phyloP scores from a whole-genome alignment of 1,284 basidiomycete species.

The Boletus sp. region DNA sequence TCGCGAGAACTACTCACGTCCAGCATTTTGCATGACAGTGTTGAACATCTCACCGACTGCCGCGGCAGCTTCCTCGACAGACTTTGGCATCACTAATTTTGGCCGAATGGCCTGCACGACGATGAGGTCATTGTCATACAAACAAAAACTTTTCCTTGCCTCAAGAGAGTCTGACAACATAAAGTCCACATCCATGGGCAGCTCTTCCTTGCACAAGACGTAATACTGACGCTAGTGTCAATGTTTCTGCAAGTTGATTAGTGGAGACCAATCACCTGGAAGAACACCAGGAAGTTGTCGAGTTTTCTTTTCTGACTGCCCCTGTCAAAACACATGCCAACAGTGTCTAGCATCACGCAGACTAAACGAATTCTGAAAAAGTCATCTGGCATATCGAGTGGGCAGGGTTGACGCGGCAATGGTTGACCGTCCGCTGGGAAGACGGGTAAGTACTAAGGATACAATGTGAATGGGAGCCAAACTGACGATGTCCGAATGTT shows the following conservation, averaged over 20 bases:
- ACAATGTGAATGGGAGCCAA: background rate
- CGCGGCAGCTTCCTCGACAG: conserved; percentile 77
- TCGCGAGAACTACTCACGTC: conserved; percentile 39
- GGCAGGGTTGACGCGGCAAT: conserved; percentile 70
- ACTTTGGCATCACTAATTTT: conserved; percentile 65
- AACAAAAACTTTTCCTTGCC: conserved; percentile 39
- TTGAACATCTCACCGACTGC: conserved; percentile 89
- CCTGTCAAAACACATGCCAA: conserved; percentile 96
- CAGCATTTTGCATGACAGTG: conserved; percentile 54
- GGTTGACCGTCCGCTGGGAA: conserved; percentile 81
- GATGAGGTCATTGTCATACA: conserved; percentile 9
- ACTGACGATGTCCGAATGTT: conserved; percentile 94
- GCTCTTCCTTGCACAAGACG: conserved; percentile 77
- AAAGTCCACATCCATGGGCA: conserved; percentile 97
- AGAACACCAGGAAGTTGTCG: conserved; percentile 89
- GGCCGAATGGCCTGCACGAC: conserved; percentile 69
- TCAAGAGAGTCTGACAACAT: conserved; percentile 94
- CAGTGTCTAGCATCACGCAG: conserved; percentile 90
- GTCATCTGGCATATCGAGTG: conserved; percentile 90
- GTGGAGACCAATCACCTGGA: conserved; percentile 61
- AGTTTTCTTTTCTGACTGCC: conserved; percentile 88
- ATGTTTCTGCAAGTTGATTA: background rate
- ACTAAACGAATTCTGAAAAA: conserved; percentile 93
- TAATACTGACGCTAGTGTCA: conserved; percentile 61
- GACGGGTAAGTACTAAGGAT: conserved; percentile 8